Conservation (phyloP, 805 yeast genomes). For the Danielia reshetovae region DNA sequence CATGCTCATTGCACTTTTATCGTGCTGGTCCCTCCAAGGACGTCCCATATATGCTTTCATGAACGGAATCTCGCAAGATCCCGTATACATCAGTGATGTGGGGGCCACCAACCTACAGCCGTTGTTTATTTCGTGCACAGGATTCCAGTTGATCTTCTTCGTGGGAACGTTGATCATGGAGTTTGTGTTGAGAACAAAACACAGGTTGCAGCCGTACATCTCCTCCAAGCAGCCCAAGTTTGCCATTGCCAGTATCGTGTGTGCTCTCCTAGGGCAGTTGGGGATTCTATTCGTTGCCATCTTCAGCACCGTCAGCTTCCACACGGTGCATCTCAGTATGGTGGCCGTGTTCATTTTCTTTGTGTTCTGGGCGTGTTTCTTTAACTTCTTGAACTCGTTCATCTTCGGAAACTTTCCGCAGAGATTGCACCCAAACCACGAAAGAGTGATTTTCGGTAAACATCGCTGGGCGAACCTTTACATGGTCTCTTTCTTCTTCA, state of each 20-base stretch:
- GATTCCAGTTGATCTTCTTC: conserved; percentile 72
- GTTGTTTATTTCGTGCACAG: conserved; percentile 73
- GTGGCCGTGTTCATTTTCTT: conserved; percentile 70
- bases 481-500: conserved; percentile 49
- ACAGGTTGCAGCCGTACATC: conserved; percentile 52
- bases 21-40: conserved; percentile 79
- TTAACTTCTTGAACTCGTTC: conserved; percentile 34
- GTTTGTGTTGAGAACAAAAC: conserved; percentile 53
- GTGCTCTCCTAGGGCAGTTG: conserved; percentile 58
- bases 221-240: conserved; percentile 39
- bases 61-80: conserved; percentile 35
- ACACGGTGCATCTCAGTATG: conserved; percentile 61
- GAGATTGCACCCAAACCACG: conserved; percentile 36
- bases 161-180: conserved; percentile 62
- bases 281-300: conserved; percentile 74
- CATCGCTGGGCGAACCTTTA: conserved; percentile 36
- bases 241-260: conserved; percentile 39
- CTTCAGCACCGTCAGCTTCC: conserved; percentile 60
- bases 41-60: conserved; percentile 63
- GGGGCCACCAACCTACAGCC: conserved; percentile 89
- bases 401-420: conserved; percentile 37
- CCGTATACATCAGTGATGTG: conserved; percentile 77
- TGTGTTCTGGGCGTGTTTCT: conserved; percentile 48
- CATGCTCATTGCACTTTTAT: conserved; percentile 76
- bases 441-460: conserved; percentile 36